These are phyloP conservation scores for Solanum hybrid DNA, from an alignment of 305 asterid species.

Conservation along the genomic window DNA sequence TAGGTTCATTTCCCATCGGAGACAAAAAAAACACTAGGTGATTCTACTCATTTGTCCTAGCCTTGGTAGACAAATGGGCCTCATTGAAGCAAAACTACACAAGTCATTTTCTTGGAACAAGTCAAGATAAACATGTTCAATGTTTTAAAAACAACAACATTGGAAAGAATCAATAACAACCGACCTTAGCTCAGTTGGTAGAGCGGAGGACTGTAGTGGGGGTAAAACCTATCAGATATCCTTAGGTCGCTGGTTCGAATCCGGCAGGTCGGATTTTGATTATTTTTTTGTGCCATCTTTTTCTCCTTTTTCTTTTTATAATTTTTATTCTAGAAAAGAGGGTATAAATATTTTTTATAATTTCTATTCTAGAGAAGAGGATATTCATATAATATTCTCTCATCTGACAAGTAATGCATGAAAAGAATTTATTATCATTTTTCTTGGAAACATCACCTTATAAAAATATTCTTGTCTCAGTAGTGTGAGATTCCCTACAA, in stretches of 20 bases:
- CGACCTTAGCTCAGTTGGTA: conserved; percentile 99
- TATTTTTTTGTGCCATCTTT: neutral
- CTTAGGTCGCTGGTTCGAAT: conserved; percentile 89
- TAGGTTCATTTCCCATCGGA: neutral
- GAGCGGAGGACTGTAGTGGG: conserved; percentile 99
- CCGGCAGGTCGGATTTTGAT: conserved; percentile 24
- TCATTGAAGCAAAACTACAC: neutral
- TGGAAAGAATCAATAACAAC: conserved; percentile 17
- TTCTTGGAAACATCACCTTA: neutral
- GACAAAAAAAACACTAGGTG: neutral
- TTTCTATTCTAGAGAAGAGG: neutral
- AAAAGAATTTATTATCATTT: neutral
- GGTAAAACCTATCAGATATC: conserved; percentile 26
- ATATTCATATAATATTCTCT: neutral
- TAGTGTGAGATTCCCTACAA: neutral
- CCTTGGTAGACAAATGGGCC: neutral
- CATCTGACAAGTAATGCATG: neutral
- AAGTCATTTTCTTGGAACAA: neutral
- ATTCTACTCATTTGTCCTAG: neutral
- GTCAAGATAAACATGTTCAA: neutral
- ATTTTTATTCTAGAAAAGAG: neutral
- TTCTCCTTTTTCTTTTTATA: neutral
- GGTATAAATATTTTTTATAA: accelerated
- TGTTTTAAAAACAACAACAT: neutral
- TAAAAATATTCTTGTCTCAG: neutral